Evolutionary conservation across 176 grass and related monocot genomes (phyloP).

Genomic region (bread wheat (Triticum aestivum)): IWGSC_CS_RefSeq_v2.1 NC_057801.1:158929464-158929963

Average conservation of each 20-base stretch:
- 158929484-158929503: slow-evolving; percentile 32
- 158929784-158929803: slow-evolving; percentile 59
- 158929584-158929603: slow-evolving; percentile 31
- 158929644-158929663: slow-evolving; percentile 52
- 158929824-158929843: slow-evolving; percentile 46
- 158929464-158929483: neutral
- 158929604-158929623: slow-evolving; percentile 41
- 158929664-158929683: slow-evolving; percentile 51
- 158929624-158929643: slow-evolving; percentile 52
- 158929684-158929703: slow-evolving; percentile 42
- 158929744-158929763: slow-evolving; percentile 64
- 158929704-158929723: slow-evolving; percentile 67
- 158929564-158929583: slow-evolving; percentile 37
- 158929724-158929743: slow-evolving; percentile 55
- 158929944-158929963: slow-evolving; percentile 43
- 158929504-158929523: slow-evolving; percentile 40
- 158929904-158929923: slow-evolving; percentile 24
- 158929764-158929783: slow-evolving; percentile 89
- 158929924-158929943: slow-evolving; percentile 3
- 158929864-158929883: slow-evolving; percentile 73
- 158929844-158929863: slow-evolving; percentile 62
- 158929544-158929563: slow-evolving; percentile 44
- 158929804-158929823: slow-evolving; percentile 67
- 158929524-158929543: slow-evolving; percentile 37
- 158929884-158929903: slow-evolving; percentile 58